A percentile compares a stretch with the other conserved stretches of the same genome.
Evolutionary conservation across 495 filamentous ascomycete genomes (phyloP).

Genomic region (Lasiosphaeriaceae sp.): DNA sequence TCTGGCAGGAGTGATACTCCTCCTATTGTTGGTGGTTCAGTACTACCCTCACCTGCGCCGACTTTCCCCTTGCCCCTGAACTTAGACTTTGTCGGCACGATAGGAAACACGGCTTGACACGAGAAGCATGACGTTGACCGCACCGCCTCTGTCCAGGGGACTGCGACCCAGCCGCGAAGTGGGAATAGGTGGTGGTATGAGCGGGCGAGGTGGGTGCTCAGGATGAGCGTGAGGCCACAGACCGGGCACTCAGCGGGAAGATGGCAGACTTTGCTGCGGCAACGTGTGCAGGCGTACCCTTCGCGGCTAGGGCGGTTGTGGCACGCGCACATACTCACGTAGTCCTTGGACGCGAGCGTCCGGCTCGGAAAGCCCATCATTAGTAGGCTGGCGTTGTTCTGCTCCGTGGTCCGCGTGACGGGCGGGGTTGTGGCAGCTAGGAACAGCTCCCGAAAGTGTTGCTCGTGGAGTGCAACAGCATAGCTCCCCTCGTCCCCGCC

Average conservation of each 20-base stretch:
- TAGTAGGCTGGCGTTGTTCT: slow-evolving; percentile 69
- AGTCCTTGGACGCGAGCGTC: slow-evolving; percentile 66
- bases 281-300: slow-evolving; percentile 90
- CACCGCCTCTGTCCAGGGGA: slow-evolving; percentile 71
- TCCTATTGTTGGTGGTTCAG: not conserved
- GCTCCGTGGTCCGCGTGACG: slow-evolving; percentile 63
- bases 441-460: slow-evolving; percentile 83
- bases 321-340: slow-evolving; percentile 77
- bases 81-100: slow-evolving; percentile 9
- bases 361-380: slow-evolving; percentile 99
- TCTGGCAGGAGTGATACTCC: not conserved
- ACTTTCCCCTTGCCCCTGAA: slow-evolving; percentile 16
- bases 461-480: slow-evolving; percentile 80
- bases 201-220: slow-evolving; percentile 91
- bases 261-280: slow-evolving; percentile 82
- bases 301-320: slow-evolving; percentile 79
- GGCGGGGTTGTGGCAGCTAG: slow-evolving; percentile 87
- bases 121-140: slow-evolving; percentile 48
- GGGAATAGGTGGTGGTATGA: slow-evolving; percentile 97
- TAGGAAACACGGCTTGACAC: slow-evolving; percentile 52
- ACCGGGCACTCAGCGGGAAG: slow-evolving; percentile 89
- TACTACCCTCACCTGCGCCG: not conserved
- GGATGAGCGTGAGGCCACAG: slow-evolving; percentile 87
- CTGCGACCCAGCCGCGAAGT: slow-evolving; percentile 82
- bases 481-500: slow-evolving; percentile 71